Evolutionary conservation across 306 rosid genomes (phyloP).

Genomic region (Dalbergia cochinchinensis): DNA sequence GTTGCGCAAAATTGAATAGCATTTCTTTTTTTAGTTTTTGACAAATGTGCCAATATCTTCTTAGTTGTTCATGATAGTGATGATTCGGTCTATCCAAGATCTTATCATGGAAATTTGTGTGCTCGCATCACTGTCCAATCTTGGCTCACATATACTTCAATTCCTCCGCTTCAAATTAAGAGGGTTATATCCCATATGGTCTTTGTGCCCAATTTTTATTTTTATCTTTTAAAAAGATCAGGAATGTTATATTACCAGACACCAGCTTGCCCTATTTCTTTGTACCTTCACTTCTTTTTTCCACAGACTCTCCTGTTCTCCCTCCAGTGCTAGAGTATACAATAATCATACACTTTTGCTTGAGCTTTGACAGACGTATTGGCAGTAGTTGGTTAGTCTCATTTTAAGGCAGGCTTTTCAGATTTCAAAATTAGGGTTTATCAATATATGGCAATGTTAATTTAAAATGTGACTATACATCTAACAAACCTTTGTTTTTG

Average conservation of each 20-base stretch:
- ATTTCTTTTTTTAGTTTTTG: background rate
- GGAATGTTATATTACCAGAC: background rate
- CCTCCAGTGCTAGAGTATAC: slow-evolving; percentile 29
- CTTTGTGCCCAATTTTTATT: too few species aligned
- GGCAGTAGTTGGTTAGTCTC: slow-evolving; percentile 26
- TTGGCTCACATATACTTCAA: slow-evolving; percentile 47
- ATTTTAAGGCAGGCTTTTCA: slow-evolving; percentile 7
- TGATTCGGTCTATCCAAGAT: slow-evolving; percentile 50
- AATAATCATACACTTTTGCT: slow-evolving; percentile 31
- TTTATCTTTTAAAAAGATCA: too few species aligned
- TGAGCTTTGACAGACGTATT: slow-evolving; percentile 30
- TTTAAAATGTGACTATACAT: too few species aligned
- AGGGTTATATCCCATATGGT: too few species aligned
- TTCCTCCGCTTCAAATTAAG: slow-evolving; percentile 4
- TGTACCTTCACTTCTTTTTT: slow-evolving; percentile 23
- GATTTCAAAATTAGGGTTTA: background rate
- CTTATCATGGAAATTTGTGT: slow-evolving; percentile 62
- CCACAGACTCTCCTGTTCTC: slow-evolving; percentile 10
- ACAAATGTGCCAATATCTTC: slow-evolving; percentile 8
- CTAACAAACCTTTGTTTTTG: background rate
- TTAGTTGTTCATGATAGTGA: slow-evolving; percentile 52
- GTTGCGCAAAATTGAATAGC: background rate
- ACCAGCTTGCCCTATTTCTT: slow-evolving; percentile 35
- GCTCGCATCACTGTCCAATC: slow-evolving; percentile 59
- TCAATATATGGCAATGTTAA: background rate